Percentiles rank a stretch among this genome's conserved stretches.
phyloP scores from a whole-genome alignment of 2,329 filamentous ascomycete species.

The Apiospora koreana region DNA sequence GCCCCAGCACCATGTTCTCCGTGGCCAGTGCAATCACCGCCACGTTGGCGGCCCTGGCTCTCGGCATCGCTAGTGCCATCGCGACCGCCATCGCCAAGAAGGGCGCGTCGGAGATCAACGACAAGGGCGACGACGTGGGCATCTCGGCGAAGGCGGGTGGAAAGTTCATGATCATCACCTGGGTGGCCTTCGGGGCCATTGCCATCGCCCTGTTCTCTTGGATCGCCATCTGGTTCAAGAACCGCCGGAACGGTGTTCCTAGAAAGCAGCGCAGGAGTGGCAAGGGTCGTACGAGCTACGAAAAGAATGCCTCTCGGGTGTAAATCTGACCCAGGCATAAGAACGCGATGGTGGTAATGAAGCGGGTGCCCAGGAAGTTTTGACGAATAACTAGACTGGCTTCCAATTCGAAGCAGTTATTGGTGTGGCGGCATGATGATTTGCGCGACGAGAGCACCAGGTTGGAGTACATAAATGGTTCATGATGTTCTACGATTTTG shows the following conservation, averaged over 20 bases:
- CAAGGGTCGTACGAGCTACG: not conserved
- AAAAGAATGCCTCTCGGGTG: not conserved
- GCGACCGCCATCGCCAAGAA: constrained; percentile 43
- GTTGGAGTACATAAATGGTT: not conserved
- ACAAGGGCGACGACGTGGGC: constrained; percentile 44
- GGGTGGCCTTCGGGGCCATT: constrained; percentile 50
- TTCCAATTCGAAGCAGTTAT: not conserved
- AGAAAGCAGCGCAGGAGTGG: not conserved
- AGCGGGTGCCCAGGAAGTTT: not conserved
- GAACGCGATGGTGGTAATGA: not conserved
- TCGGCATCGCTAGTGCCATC: constrained; percentile 45
- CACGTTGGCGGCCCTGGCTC: constrained; percentile 36
- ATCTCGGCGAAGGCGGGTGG: constrained; percentile 43
- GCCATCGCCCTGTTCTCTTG: constrained; percentile 42
- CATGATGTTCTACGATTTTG: not conserved
- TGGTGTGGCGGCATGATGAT: not conserved
- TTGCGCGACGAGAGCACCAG: not conserved
- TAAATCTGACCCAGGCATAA: not conserved
- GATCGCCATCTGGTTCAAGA: constrained; percentile 24
- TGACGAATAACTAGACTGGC: not conserved
- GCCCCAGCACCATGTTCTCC: constrained; percentile 24
- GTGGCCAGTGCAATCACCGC: constrained; percentile 39
- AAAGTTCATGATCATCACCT: constrained; percentile 48
- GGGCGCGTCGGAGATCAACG: constrained; percentile 43
- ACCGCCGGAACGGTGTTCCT: not conserved